A percentile compares a stretch with the other conserved stretches of the same genome.
Conservation (phyloP, 169 alveolate genomes). For the Cyclospora cayetanensis region DNA sequence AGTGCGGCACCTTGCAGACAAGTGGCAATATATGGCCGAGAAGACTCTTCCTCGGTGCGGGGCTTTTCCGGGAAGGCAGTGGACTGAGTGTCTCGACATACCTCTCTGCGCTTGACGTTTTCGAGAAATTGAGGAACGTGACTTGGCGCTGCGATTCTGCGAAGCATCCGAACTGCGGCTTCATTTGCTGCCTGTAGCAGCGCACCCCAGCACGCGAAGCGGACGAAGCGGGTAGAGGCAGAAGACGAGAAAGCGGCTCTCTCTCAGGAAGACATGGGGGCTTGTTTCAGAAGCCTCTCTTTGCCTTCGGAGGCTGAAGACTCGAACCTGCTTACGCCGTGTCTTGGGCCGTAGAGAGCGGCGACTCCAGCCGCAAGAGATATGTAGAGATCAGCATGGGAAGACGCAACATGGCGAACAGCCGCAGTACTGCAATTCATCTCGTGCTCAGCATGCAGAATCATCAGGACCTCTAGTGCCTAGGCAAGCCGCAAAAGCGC, state of each 20-base stretch:
- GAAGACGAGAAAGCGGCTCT: too few species aligned
- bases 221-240: too few species aligned
- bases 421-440: conserved; percentile 89
- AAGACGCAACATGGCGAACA: conserved; percentile 86
- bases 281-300: too few species aligned
- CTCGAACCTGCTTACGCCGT: conserved; percentile 64
- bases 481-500: conserved; percentile 75
- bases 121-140: conserved; percentile 79
- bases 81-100: not conserved
- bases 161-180: conserved; percentile 90
- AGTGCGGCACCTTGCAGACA: too few species aligned
- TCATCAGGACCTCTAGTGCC: conserved; percentile 85
- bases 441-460: conserved; percentile 91
- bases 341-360: conserved; percentile 72
- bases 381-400: conserved; percentile 84
- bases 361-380: conserved; percentile 90
- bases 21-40: too few species aligned
- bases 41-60: too few species aligned
- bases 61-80: not conserved
- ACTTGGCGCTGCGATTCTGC: conserved; percentile 80
- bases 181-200: conserved; percentile 91
- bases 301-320: conserved; percentile 77
- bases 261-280: too few species aligned
- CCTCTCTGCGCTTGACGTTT: conserved; percentile 83
- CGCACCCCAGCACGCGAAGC: too few species aligned